These are phyloP conservation scores for Silene uniflora DNA, from an alignment of 148 eudicot species.

Conservation along the genomic window DNA sequence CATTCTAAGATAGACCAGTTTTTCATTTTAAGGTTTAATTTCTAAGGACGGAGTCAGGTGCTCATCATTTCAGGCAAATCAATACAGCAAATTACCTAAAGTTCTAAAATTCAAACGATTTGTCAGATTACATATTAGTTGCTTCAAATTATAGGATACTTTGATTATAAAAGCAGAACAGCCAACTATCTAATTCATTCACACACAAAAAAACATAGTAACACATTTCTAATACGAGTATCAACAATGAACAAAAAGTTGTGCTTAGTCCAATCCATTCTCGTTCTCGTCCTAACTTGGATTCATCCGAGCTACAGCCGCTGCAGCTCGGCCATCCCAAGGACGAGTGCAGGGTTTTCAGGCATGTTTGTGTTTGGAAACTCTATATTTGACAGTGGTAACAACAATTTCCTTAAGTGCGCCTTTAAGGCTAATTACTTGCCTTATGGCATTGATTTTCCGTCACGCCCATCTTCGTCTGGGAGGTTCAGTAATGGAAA, in stretches of 20 bases:
- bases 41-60: neutral
- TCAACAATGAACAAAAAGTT: constrained; percentile 11
- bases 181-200: neutral
- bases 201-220: neutral
- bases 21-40: neutral
- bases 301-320: neutral
- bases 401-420: constrained; percentile 11
- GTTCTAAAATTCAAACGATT: neutral
- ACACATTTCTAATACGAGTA: neutral
- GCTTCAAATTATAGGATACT: neutral
- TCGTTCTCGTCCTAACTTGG: neutral
- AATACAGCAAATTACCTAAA: constrained; percentile 9
- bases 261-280: neutral
- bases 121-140: neutral
- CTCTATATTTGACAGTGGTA: constrained; percentile 18
- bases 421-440: constrained; percentile 9
- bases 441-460: constrained; percentile 29
- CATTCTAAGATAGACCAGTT: neutral
- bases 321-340: neutral
- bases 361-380: constrained; percentile 29
- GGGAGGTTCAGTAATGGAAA: constrained; percentile 21
- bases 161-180: neutral
- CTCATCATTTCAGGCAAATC: neutral
- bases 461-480: neutral
- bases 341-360: neutral